Base-by-base conservation (phyloP, 805 yeast species). In the Candida dendrica region DNA sequence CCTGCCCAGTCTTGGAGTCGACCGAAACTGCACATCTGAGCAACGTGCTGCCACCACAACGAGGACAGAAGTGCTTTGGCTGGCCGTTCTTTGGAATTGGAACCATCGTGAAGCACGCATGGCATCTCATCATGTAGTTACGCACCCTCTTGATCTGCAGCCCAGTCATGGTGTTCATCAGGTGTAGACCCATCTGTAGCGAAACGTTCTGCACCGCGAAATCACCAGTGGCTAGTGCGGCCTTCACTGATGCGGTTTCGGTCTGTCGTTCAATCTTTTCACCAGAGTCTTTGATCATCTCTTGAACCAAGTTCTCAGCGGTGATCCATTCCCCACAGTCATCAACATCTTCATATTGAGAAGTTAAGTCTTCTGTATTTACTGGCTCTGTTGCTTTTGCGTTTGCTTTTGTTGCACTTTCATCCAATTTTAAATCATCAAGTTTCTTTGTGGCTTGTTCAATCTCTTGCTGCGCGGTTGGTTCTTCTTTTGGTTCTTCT, bases 161-260 rank as follows among this genome's bases (percentile, higher is more conserved):
- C 17, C 98, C 98, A 1, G 90, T 78, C 66, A 77, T 73, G 19
- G 85, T 71, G 62, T 90, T 90, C 79, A 93, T 83, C 51, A 91
- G 69, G 50, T 86, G 84, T 44, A 93, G 63, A 5, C 96, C 96
- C 52, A 93, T 73, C 62, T 91, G 98, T 66, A 93, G 71, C 1
- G 96, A 77, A 14, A 90, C 96, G 63, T 93, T 93, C 63, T 93
- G 99, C 55, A 91, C 87, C 2, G 99, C 98, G 66, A 91, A 93
- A 76, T 93, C 99, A 22, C 95, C 95, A 0, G 97, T 84, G 0
- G 96, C 82, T 39, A 93, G 65, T 3, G 97, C 98, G 16, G 83
- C 93, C 48, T 80, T 75, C 44, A 82, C 72, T n/a, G 65, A 51
- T 10, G 64, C 54, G 6, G 49, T 57, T 3, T 53, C 44, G 3